A percentile compares a stretch with the other conserved stretches of the same genome.
Evolutionary conservation across 2,329 filamentous ascomycete species (phyloP).

Genomic region (Diplodia mutila): DNA sequence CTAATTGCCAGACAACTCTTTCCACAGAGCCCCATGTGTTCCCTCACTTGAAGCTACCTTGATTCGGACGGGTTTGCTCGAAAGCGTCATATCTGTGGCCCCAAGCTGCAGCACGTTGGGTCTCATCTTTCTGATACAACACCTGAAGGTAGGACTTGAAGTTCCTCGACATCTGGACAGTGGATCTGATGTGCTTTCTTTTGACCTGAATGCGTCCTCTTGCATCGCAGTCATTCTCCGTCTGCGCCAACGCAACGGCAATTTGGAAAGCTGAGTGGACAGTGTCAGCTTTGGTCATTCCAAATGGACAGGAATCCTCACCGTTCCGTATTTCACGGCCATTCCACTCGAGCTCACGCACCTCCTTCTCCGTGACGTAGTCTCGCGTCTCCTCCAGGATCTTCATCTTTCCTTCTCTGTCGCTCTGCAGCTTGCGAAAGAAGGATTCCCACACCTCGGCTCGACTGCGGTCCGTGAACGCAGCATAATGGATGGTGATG

Average conservation of each 20-base stretch:
- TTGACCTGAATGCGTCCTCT: conserved; percentile 27
- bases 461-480: conserved; percentile 27
- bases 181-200: conserved; percentile 29
- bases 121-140: conserved; percentile 28
- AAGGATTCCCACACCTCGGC: background rate
- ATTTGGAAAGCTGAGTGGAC: conserved; percentile 31
- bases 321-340: conserved; percentile 39
- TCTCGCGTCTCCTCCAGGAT: conserved; percentile 1
- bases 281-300: background rate
- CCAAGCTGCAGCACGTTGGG: conserved; percentile 1
- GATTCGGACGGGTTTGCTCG: background rate
- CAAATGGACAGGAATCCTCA: conserved; percentile 8
- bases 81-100: background rate
- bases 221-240: conserved; percentile 26
- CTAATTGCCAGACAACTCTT: too few species aligned
- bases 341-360: conserved; percentile 34
- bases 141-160: conserved; percentile 32
- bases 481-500: conserved; percentile 30
- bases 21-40: too few species aligned
- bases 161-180: conserved; percentile 28
- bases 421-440: too few species aligned
- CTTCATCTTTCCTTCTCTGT: background rate
- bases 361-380: conserved; percentile 17
- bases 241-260: conserved; percentile 31
- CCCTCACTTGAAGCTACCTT: background rate